phyloP scores from a whole-genome alignment of 106 monocot genomes.

The Acorus gramineus region DNA sequence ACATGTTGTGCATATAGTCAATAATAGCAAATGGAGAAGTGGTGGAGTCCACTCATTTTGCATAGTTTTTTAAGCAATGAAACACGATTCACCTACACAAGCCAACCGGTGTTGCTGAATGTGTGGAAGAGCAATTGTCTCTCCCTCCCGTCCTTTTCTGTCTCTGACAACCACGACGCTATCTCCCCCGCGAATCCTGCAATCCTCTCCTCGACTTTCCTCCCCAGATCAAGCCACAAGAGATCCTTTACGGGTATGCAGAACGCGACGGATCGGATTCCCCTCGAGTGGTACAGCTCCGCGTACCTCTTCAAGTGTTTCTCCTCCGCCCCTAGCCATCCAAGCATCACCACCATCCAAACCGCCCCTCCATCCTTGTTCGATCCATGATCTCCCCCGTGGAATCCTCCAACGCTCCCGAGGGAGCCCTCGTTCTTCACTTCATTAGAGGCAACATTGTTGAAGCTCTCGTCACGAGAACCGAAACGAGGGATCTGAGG shows the following conservation, averaged over 20 bases:
- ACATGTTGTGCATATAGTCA: no score
- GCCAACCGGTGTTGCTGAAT: constrained; percentile 99
- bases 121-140: constrained; percentile 71
- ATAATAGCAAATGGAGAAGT: background rate
- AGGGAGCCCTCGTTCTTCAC: no score
- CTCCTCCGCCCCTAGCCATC: constrained; percentile 84
- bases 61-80: background rate
- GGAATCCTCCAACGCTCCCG: background rate
- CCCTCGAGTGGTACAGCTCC: constrained; percentile 57
- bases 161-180: constrained; percentile 36
- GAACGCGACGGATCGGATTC: constrained; percentile 52
- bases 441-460: no score
- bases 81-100: constrained; percentile 29
- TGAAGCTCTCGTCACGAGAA: background rate
- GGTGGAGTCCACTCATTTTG: background rate
- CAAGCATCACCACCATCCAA: constrained; percentile 72
- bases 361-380: constrained; percentile 9
- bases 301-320: constrained; percentile 82
- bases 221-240: constrained; percentile 59
- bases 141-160: constrained; percentile 41
- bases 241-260: constrained; percentile 53
- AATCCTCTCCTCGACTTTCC: constrained; percentile 44
- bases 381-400: constrained; percentile 1
- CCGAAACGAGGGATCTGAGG: background rate
- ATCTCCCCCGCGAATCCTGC: constrained; percentile 39